Base-by-base conservation (phyloP, 345 rosid genomes). In the Hypericum perforatum region DNA sequence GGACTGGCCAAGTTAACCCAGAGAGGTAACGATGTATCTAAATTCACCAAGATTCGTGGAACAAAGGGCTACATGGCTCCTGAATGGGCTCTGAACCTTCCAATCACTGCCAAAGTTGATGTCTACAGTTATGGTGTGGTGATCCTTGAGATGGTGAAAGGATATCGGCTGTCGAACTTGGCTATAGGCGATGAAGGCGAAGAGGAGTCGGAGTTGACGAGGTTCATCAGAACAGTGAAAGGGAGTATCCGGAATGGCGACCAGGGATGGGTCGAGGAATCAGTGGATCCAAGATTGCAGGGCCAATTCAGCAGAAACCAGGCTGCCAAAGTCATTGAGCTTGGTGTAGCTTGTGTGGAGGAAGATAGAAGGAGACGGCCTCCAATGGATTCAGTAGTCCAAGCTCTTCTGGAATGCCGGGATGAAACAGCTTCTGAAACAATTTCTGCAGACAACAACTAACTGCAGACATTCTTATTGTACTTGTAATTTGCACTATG, bases 41-140 rank as follows among this genome's bases (percentile, higher is more conserved):
- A 60, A 8, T 48, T 76, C 57, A 62, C 75, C 0, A 56, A 11
- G 41, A 54, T 76, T 13, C 60, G 71, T 41, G 77, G 77, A 39
- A 72, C 81, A 5, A 66, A 64, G 48, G 73, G 72, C 14, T 67
- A 72, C 66, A 63, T 72, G 72, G 76, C n/a, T n/a, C n/a, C n/a
- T n/a, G n/a, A n/a, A n/a, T n/a, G n/a, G n/a, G n/a, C n/a, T n/a
- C n/a, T n/a, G 29, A 68, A 68, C 49, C 74, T 61, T 32, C 76
- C 76, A 0, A 65, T 71, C 41, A 74, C 74, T 0, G 63, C 74
- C 3, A 70, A 77, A 52, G 72, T 74, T 2, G 78, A 77, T 37
- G 78, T 70, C 0, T 77, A 70, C 37, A 61, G 82, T 50, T 77
- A 65, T 5, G 73, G 74, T 7, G 68, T 77, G 32, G 57, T 55